Conservation (phyloP, 2,329 filamentous ascomycete species). For the Stachybotrys echinatus region DNA sequence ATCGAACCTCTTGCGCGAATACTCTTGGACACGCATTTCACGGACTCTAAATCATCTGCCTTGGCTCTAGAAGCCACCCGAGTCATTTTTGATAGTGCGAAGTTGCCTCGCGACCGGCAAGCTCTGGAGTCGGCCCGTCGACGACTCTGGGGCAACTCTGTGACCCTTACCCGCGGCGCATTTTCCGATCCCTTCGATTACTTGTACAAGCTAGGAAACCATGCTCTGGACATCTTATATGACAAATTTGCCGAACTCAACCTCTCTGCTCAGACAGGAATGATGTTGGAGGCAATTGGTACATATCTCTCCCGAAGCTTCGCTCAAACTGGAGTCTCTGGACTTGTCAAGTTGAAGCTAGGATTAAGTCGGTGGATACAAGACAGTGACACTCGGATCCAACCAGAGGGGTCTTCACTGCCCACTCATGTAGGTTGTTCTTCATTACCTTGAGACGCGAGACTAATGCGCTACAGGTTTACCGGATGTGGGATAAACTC, state of each 20-base stretch:
- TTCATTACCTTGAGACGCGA: not conserved
- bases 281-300: constrained; percentile 20
- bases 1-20: constrained; percentile 65
- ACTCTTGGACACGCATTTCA: constrained; percentile 32
- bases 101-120: constrained; percentile 54
- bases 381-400: constrained; percentile 44
- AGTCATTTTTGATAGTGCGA: constrained; percentile 41
- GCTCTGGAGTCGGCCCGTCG: constrained; percentile 61
- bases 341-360: constrained; percentile 55
- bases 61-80: constrained; percentile 28
- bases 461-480: constrained; percentile 33
- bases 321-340: constrained; percentile 46
- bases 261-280: constrained; percentile 13
- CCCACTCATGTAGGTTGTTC: constrained; percentile 38
- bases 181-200: constrained; percentile 59
- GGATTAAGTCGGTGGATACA: constrained; percentile 60
- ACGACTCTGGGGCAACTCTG: constrained; percentile 53
- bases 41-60: constrained; percentile 7
- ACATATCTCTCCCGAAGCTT: constrained; percentile 47
- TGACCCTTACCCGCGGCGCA: constrained; percentile 28
- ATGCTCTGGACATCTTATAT: constrained; percentile 52
- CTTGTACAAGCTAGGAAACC: constrained; percentile 56
- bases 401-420: constrained; percentile 32
- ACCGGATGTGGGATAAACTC: constrained; percentile 44
- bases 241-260: constrained; percentile 30